Evolutionary conservation across 2,329 filamentous ascomycete genomes (phyloP).

Genomic region (Xylaria arbuscula): DNA sequence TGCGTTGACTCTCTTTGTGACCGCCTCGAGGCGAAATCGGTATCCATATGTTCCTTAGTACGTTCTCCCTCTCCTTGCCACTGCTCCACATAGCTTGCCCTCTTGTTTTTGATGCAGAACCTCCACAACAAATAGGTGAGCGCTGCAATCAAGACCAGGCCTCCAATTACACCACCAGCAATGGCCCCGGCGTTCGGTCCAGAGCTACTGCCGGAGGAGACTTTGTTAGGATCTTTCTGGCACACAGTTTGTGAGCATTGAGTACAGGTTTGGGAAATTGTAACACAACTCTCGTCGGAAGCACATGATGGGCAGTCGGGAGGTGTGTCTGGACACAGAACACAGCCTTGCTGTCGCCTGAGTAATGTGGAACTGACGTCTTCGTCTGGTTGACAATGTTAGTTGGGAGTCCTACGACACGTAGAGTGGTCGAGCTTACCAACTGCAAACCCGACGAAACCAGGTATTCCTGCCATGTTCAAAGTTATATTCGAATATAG

Average conservation of each 20-base stretch:
- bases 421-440: constrained; percentile 40
- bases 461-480: constrained; percentile 46
- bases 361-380: constrained; percentile 49
- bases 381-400: constrained; percentile 42
- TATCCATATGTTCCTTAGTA: constrained; percentile 52
- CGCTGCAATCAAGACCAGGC: constrained; percentile 78
- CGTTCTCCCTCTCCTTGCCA: constrained; percentile 67
- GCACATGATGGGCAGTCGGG: constrained; percentile 61
- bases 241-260: constrained; percentile 63
- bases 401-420: constrained; percentile 24
- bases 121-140: constrained; percentile 86
- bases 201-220: constrained; percentile 44
- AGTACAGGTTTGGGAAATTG: constrained; percentile 58
- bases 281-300: constrained; percentile 57
- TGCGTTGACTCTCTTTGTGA: constrained; percentile 81
- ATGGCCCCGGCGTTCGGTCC: constrained; percentile 83
- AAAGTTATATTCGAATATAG: constrained; percentile 1
- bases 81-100: constrained; percentile 69
- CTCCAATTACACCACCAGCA: constrained; percentile 90
- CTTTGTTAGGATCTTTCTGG: constrained; percentile 47
- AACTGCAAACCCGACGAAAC: constrained; percentile 47
- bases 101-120: constrained; percentile 84
- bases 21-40: constrained; percentile 58
- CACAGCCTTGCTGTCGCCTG: constrained; percentile 57
- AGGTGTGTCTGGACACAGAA: constrained; percentile 57